Evolutionary conservation across 495 filamentous ascomycete species (phyloP), one percentile per base, ranked within the genome.

Genomic region (Penicillium pancosmium): DNA sequence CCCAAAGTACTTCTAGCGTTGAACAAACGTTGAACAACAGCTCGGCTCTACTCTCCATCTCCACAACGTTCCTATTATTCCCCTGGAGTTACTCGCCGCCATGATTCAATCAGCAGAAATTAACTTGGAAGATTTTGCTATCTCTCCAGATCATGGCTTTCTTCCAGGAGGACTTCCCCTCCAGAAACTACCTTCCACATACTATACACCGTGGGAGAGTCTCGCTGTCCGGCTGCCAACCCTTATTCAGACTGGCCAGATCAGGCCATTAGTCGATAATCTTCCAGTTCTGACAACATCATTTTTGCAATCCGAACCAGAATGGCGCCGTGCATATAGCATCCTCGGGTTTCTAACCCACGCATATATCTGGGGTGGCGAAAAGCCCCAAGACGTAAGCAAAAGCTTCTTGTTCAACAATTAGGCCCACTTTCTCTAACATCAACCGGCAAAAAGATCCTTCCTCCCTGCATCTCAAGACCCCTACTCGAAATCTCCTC

Each of bases 341-440:
- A 74, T 96, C 33, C 84, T 98, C 53, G 89, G 85, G 19, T 95
- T 95, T 74, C 85, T 98, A 64, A 82, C 90, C 12, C 93, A 98
- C 75, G 89, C 87, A 55, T 98, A 97, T 73, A 89, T 97, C 68
- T 98, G 94, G 94, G 91, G 92, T 66, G 92, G 91, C 71, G 86
- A 94, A 57, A 84, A 76, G 61, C 93, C 95, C 23, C 80, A 81
- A 68, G 88, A 92, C 54, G 89, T 90, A 75, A 54, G 80, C 16
- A 44, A 19, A 44, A 16, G 4, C 50, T 9, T 3, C 25, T 50
- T 35, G 1, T 47, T 38, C 41, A 16, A 44, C n/a, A 16, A 44
- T 44, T 7, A 31, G 27, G 8, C 8, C 27, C 8, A 31, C 27
- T 31, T 31, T 31, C 27, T 31, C 27, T 31, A 31, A 31, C 27